These are phyloP conservation scores for Penicillium sp. DNA, from an alignment of 2,329 filamentous ascomycete species.

Conservation along the genomic window DNA sequence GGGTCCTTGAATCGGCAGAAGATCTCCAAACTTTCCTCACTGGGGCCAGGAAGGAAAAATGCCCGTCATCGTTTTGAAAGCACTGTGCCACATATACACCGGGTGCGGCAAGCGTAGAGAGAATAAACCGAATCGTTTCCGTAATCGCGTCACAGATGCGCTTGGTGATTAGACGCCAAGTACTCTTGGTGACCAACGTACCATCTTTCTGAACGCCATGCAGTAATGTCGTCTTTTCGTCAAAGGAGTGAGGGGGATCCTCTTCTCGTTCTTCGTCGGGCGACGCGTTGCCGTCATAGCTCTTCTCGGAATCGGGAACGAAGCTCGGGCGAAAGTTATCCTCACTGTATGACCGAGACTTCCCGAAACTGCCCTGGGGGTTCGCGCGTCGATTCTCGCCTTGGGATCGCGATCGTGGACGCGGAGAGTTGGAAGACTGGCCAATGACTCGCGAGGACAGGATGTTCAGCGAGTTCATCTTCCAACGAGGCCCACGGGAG, in stretches of 20 bases:
- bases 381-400: conserved; percentile 39
- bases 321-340: conserved; percentile 32
- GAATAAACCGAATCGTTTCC: conserved; percentile 68
- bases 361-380: conserved; percentile 31
- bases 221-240: conserved; percentile 68
- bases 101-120: conserved; percentile 72
- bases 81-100: conserved; percentile 75
- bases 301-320: conserved; percentile 25
- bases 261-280: conserved; percentile 33
- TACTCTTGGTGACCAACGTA: conserved; percentile 33
- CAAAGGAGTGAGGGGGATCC: conserved; percentile 33
- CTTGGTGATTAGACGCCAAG: conserved; percentile 54
- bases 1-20: conserved; percentile 17
- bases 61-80: conserved; percentile 73
- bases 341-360: conserved; percentile 42
- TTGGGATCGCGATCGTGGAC: conserved; percentile 52
- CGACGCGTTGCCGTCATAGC: conserved; percentile 22
- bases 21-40: conserved; percentile 55
- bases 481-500: conserved; percentile 50
- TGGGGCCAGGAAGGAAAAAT: conserved; percentile 71
- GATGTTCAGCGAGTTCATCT: conserved; percentile 96
- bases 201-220: conserved; percentile 37
- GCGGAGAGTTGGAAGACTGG: conserved; percentile 49
- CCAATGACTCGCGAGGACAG: conserved; percentile 75
- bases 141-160: conserved; percentile 67